phyloP scores from a whole-genome alignment of 2,329 filamentous ascomycete species.

The Dissoconium aciculare region DNA sequence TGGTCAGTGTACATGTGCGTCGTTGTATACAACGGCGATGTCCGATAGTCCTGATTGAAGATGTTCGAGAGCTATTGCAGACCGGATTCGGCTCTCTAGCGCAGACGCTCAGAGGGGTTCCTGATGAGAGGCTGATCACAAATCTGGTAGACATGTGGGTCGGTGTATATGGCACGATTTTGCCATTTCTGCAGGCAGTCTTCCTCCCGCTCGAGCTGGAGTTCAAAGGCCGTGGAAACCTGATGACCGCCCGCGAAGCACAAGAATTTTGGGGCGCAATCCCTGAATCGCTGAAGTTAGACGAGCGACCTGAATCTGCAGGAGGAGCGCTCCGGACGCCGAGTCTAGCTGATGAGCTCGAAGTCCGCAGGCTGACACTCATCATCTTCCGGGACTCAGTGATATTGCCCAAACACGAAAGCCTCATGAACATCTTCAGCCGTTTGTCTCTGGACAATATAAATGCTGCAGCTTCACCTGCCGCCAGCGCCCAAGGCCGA shows the following conservation, averaged over 20 bases:
- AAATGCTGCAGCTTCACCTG: conserved; percentile 29
- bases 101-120: conserved; percentile 59
- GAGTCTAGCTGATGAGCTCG: conserved; percentile 48
- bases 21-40: conserved; percentile 61
- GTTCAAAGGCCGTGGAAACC: conserved; percentile 66
- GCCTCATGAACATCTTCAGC: conserved; percentile 77
- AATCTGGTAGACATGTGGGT: conserved; percentile 89
- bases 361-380: conserved; percentile 78
- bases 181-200: conserved; percentile 90
- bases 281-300: conserved; percentile 28
- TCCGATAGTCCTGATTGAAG: conserved; percentile 57
- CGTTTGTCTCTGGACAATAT: conserved; percentile 70
- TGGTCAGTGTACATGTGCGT: conserved; percentile 65
- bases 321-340: conserved; percentile 17
- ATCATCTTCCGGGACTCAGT: conserved; percentile 78
- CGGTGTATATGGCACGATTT: conserved; percentile 73
- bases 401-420: conserved; percentile 77
- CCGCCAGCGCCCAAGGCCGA: conserved; percentile 12
- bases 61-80: conserved; percentile 57
- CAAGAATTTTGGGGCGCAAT: conserved; percentile 81
- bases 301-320: conserved; percentile 29
- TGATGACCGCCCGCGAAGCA: conserved; percentile 65
- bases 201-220: conserved; percentile 88
- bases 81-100: conserved; percentile 78
- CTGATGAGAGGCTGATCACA: conserved; percentile 79